Evolutionary conservation across 2,329 filamentous ascomycete species (phyloP), one percentile per base, ranked within the genome.

Genomic region (Penicillium sp.): DNA sequence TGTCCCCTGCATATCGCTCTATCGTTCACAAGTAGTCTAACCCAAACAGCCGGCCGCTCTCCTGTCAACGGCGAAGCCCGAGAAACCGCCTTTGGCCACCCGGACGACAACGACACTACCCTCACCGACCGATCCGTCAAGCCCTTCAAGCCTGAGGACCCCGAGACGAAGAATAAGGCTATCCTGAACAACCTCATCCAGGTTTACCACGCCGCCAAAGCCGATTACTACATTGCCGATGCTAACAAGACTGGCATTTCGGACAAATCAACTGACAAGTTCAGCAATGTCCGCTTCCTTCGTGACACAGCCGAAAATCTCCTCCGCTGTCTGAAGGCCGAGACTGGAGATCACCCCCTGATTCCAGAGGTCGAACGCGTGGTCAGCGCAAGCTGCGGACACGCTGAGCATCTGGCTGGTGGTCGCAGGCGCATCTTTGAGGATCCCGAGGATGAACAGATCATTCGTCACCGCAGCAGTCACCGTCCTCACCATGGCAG

Each of bases 241-340:
- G 56, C 54, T 4, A 52, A 67, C 27, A 58, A 56, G 33, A 31
- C 48, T 14, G 62, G 33, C 48, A 62, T 33, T 53, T 47, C 27
- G 55, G 68, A 27, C 63, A 59, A 27, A 60, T 62, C 31, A 55
- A 61, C 20, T 60, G 66, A 54, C 40, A 53, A 53, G 36, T 54
- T 44, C 28, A 46, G 6, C 20, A 51, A 51, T 1, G 69, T 71
- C 22, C 70, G 69, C 44, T 76, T 75, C 44, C 68, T 77, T 24
- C 70, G 74, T 3, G 74, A 76, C 56, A 75, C 71, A 1, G 72
- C 73, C 5, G 74, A 76, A 50, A 76, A 76, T 47, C 62, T 67
- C 1, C 60, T 74, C 14, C 59, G 62, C 13, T 72, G 71, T 42
- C 58, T 76, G 8, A 52, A 58, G 24, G 47, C 61, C 9, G 58